Evolutionary conservation across 495 filamentous ascomycete genomes (phyloP), one percentile per base, ranked within the genome.

Genomic region (Xylaria telfairii): DNA sequence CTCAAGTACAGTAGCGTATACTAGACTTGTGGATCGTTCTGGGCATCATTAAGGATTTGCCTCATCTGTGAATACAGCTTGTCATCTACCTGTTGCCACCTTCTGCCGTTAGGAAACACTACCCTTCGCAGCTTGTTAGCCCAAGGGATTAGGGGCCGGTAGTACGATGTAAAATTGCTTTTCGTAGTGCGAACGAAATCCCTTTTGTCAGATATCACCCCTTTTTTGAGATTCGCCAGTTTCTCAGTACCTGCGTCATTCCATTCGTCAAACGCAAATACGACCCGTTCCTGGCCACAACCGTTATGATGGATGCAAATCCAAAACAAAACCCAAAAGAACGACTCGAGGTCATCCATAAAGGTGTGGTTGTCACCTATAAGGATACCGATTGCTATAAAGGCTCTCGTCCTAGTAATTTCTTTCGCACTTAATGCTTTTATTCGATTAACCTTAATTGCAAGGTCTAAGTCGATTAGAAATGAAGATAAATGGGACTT

Each of bases 311-410:
- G 79, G 34, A 86, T 79, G 70, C 77, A 85, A 59, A 86, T 82
- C 81, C 80, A 85, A 67, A 85, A 87, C 0, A 88, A 67, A 30
- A 88, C 84, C 82, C 81, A 87, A 71, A 88, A 87, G 74, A 88
- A 86, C 30, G 82, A 88, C 76, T 88, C 83, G 15, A 88, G 79
- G 70, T 85, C 80, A 62, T 85, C 79, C 79, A 84, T 81, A 51
- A 84, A 84, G 5, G 76, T 78, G 72, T 84, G 78, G 17, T 77
- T 67, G 65, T 86, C 75, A 69, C 77, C 77, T n/a, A 76, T 71
- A 47, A 83, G 80, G 28, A 70, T 75, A 49, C 80, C 76, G 60
- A 85, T 84, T 17, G 81, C 81, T 77, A 86, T 85, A 63, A 83
- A 83, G n/a, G 81, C 81, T 77, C 78, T 84, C 24, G 79, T 85